Evolutionary conservation across 495 filamentous ascomycete species (phyloP).

Genomic region (Trichoderma orchidacearum): DNA sequence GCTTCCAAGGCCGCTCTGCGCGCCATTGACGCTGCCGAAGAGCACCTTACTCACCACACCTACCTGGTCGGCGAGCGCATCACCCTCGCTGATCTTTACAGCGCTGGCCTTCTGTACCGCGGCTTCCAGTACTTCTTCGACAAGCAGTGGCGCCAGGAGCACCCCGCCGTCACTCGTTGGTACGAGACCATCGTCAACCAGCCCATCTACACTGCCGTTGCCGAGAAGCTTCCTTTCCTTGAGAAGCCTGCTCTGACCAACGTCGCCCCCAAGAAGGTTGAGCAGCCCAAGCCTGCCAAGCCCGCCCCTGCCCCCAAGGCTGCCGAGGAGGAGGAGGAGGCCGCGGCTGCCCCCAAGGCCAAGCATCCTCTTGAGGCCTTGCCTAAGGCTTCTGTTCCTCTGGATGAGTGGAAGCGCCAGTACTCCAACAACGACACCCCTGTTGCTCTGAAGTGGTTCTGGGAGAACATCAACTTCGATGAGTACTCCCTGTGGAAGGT

Average conservation of each 20-base stretch:
- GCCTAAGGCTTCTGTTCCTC: conserved; percentile 59
- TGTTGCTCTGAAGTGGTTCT: conserved; percentile 91
- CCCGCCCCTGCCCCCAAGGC: conserved; percentile 43
- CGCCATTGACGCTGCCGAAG: conserved; percentile 58
- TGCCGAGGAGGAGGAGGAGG: conserved; percentile 54
- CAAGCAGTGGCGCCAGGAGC: conserved; percentile 64
- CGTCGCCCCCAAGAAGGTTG: conserved; percentile 74
- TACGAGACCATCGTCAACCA: conserved; percentile 88
- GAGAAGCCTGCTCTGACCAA: conserved; percentile 76
- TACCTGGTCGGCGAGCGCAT: conserved; percentile 96
- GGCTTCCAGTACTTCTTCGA: conserved; percentile 82
- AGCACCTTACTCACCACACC: conserved; percentile 83
- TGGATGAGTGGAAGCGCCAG: conserved; percentile 97
- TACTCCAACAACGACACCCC: conserved; percentile 96
- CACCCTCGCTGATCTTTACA: conserved; percentile 89
- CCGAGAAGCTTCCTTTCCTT: conserved; percentile 57
- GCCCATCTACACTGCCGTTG: conserved; percentile 72
- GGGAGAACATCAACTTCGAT: conserved; percentile 80
- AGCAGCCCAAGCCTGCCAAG: conserved; percentile 44
- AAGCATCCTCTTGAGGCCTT: conserved; percentile 94
- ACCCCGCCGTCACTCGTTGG: conserved; percentile 86
- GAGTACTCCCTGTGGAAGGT: conserved; percentile 91
- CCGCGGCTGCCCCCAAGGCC: conserved; percentile 67
- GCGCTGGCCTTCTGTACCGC: conserved; percentile 59
- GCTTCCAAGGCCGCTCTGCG: conserved; percentile 49